Evolutionary conservation across 2,329 filamentous ascomycete species (phyloP).

Genomic region (Aspergillus neotritici): DNA sequence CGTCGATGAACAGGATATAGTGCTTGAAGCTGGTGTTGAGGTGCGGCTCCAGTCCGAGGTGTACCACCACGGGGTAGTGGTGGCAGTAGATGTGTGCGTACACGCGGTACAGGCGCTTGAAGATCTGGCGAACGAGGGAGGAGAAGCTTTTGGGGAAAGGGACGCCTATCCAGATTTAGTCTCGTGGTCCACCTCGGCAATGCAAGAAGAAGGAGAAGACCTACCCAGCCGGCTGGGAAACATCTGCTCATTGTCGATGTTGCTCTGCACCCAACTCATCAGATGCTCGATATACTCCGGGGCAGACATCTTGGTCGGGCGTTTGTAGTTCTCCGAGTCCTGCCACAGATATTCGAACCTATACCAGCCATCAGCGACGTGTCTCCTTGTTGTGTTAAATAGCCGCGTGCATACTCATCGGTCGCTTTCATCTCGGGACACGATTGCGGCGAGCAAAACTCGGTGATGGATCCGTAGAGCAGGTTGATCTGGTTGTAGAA

Average conservation of each 20-base stretch:
- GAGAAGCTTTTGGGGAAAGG: constrained; percentile 93
- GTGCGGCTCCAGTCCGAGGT: constrained; percentile 91
- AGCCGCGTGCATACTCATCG: constrained; percentile 64
- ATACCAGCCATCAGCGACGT: constrained; percentile 3
- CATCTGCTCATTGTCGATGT: constrained; percentile 90
- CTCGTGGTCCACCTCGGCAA: neutral
- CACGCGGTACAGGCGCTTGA: constrained; percentile 97
- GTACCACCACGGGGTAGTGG: constrained; percentile 94
- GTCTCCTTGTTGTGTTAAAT: neutral
- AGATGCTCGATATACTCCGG: constrained; percentile 97
- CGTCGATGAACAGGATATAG: constrained; percentile 97
- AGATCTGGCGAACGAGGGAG: constrained; percentile 83
- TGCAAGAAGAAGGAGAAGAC: constrained; percentile 12
- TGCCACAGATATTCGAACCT: constrained; percentile 99
- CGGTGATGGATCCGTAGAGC: constrained; percentile 95
- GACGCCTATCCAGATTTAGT: constrained; percentile 54
- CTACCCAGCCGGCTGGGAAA: constrained; percentile 88
- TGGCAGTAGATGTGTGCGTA: constrained; percentile 99
- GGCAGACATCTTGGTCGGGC: constrained; percentile 95
- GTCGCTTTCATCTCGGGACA: constrained; percentile 99
- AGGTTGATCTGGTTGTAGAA: constrained; percentile 99
- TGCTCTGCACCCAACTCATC: constrained; percentile 93
- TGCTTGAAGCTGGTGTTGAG: constrained; percentile 99
- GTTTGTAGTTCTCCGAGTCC: constrained; percentile 87
- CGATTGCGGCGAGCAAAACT: constrained; percentile 95